A percentile compares a stretch with the other conserved stretches of the same genome.
Evolutionary conservation across 345 rosid genomes (phyloP).

Genomic region (Odontarrhena argentea): DNA sequence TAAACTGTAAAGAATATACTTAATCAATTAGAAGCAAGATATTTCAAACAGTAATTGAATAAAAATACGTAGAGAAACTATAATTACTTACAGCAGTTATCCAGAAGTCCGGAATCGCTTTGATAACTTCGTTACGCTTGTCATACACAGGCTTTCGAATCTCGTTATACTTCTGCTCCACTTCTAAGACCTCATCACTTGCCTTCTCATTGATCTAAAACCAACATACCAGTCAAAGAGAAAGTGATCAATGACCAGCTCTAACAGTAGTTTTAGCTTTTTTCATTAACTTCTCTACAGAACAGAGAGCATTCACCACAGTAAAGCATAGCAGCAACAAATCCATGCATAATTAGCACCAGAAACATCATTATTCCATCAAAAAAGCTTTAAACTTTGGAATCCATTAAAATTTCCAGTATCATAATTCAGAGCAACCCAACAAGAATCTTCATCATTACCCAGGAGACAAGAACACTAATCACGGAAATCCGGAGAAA

Average conservation of each 20-base stretch:
- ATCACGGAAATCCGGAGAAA: not conserved
- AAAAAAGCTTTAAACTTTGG: not conserved
- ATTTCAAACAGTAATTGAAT: not conserved
- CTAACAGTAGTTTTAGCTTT: conserved; percentile 7
- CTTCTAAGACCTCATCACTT: conserved; percentile 84
- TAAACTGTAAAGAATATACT: conserved; percentile 52
- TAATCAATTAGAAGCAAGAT: conserved; percentile 2
- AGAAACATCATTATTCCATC: not conserved
- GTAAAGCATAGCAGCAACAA: not conserved
- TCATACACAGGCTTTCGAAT: conserved; percentile 87
- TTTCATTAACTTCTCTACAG: not conserved
- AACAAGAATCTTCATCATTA: not conserved
- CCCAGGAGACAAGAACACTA: no score
- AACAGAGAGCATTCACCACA: not conserved
- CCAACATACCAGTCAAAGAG: not conserved
- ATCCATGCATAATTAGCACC: not conserved
- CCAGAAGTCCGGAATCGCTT: conserved; percentile 90
- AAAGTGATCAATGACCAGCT: not conserved
- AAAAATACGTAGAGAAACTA: not conserved
- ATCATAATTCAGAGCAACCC: not conserved
- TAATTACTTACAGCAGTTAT: conserved; percentile 73
- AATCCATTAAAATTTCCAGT: not conserved
- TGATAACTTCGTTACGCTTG: conserved; percentile 71
- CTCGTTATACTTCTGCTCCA: conserved; percentile 86
- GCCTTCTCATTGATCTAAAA: conserved; percentile 90